These are phyloP conservation scores for Tilletia indica DNA, from an alignment of 1,284 basidiomycete genomes.

Conservation along the genomic window DNA sequence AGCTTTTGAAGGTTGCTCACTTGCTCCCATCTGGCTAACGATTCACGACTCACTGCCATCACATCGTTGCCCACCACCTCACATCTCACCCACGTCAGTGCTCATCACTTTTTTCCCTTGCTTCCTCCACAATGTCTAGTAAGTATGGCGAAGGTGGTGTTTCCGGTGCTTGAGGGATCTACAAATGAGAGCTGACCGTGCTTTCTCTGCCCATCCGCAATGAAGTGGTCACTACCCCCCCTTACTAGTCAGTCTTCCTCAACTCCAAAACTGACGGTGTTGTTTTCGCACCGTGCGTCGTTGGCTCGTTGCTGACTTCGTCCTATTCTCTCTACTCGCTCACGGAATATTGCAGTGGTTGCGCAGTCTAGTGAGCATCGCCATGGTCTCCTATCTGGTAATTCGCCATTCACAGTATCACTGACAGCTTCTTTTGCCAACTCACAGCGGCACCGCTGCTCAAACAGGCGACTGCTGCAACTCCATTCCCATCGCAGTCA, in stretches of 20 bases:
- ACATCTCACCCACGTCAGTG: constrained; percentile 58
- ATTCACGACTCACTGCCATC: no score
- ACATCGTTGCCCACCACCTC: constrained; percentile 32
- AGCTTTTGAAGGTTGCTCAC: no score
- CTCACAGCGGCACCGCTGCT: not conserved
- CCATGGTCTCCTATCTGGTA: not conserved
- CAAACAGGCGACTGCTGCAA: constrained; percentile 15
- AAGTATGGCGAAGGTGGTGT: not conserved
- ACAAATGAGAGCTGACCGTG: not conserved
- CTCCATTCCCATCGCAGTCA: not conserved
- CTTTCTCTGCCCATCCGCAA: constrained; percentile 38
- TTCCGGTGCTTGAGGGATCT: not conserved
- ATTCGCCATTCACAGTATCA: no score
- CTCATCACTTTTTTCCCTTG: not conserved
- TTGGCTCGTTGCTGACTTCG: no score
- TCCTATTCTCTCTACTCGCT: no score
- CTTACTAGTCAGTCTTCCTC: constrained; percentile 12
- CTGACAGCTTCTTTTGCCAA: no score
- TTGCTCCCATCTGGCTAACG: no score
- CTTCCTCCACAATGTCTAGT: constrained; percentile 3
- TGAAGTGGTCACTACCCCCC: constrained; percentile 8
- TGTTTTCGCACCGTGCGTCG: not conserved
- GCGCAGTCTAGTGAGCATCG: constrained; percentile 4
- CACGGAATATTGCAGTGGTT: not conserved
- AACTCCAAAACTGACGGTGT: not conserved